Evolutionary conservation across 2,329 filamentous ascomycete genomes (phyloP).

Genomic region (Chalara sp.): DNA sequence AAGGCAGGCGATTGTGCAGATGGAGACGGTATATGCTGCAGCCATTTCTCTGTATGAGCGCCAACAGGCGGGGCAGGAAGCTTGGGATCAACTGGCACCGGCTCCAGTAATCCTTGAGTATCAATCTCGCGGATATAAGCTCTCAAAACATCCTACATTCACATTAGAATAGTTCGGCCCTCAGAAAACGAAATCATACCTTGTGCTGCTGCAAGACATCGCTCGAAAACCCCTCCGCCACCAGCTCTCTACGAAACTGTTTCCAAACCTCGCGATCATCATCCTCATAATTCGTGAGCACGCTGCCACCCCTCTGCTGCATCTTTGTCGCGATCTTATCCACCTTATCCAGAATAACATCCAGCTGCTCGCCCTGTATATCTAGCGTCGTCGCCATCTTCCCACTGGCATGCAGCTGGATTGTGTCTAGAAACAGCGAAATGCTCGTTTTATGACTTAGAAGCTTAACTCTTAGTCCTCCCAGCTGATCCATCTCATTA

Average conservation of each 20-base stretch:
- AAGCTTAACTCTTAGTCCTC: slow-evolving; percentile 34
- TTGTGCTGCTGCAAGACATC: slow-evolving; percentile 50
- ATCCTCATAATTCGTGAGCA: slow-evolving; percentile 28
- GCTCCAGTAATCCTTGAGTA: slow-evolving; percentile 46
- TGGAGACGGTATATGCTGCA: slow-evolving; percentile 11
- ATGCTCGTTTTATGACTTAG: slow-evolving; percentile 45
- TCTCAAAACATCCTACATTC: slow-evolving; percentile 45
- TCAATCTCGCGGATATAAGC: slow-evolving; percentile 56
- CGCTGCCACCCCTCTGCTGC: slow-evolving; percentile 33
- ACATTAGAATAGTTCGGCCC: slow-evolving; percentile 4
- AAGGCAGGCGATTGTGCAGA: not conserved
- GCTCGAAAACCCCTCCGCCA: slow-evolving; percentile 50
- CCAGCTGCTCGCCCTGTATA: slow-evolving; percentile 31
- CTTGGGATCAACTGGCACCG: slow-evolving; percentile 28
- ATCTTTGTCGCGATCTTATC: slow-evolving; percentile 49
- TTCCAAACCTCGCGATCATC: slow-evolving; percentile 50
- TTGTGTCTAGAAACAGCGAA: slow-evolving; percentile 49
- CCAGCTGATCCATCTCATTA: slow-evolving; percentile 26
- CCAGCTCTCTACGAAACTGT: slow-evolving; percentile 50
- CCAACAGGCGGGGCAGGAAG: slow-evolving; percentile 18
- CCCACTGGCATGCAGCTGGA: slow-evolving; percentile 44
- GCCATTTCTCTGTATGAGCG: slow-evolving; percentile 15
- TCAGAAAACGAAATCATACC: slow-evolving; percentile 32
- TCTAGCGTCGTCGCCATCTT: slow-evolving; percentile 28
- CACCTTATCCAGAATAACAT: slow-evolving; percentile 53